These are phyloP conservation scores for Tetraselmis striata DNA, from an alignment of 139 green algal species.

Conservation along the genomic window DNA sequence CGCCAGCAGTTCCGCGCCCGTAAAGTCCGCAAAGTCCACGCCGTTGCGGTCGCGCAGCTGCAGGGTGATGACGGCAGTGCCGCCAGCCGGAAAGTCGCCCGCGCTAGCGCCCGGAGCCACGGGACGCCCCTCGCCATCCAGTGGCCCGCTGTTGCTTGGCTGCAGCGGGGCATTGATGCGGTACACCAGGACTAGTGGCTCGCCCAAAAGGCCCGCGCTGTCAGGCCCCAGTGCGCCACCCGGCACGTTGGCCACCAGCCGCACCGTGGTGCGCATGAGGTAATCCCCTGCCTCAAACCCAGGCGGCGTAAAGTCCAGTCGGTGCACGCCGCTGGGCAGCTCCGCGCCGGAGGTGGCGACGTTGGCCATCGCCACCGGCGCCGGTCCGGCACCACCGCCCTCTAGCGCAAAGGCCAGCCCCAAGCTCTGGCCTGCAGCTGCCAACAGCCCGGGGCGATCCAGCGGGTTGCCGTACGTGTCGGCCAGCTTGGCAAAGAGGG, in stretches of 20 bases:
- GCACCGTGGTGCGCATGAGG: background rate
- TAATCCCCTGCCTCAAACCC: slow-evolving; percentile 1
- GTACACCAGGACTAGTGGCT: background rate
- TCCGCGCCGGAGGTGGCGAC: background rate
- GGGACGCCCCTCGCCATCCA: background rate
- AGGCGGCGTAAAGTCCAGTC: background rate
- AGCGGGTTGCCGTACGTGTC: background rate
- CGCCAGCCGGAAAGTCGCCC: background rate
- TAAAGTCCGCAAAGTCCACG: background rate
- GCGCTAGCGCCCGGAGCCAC: background rate
- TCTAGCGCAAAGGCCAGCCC: background rate
- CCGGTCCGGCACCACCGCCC: background rate
- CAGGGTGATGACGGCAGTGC: background rate
- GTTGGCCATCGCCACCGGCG: background rate
- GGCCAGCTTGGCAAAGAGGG: background rate
- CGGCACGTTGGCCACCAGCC: background rate
- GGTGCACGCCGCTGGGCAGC: background rate
- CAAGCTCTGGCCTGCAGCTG: background rate
- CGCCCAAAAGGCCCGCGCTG: background rate
- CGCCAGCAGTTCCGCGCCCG: background rate
- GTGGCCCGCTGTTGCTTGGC: background rate
- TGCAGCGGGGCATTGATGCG: background rate
- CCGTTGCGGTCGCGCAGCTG: background rate
- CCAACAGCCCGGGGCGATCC: background rate
- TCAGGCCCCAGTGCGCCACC: background rate